Base-by-base conservation (phyloP, 805 yeast species). In the Wickerhamomyces strasburgensis region DNA sequence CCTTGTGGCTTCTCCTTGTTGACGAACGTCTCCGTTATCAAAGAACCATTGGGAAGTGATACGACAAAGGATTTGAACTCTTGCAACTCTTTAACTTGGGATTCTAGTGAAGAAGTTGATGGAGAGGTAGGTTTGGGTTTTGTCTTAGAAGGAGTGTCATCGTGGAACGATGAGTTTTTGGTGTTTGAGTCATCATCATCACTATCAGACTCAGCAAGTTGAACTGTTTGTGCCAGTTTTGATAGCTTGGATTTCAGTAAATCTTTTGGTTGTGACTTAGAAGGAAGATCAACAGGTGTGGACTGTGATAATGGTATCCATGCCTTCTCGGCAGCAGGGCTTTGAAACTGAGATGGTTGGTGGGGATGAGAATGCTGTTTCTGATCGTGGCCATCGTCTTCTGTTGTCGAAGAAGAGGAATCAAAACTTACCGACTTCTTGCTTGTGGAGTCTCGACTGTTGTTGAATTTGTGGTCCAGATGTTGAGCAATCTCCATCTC, bases 221-320 rank as follows among this genome's bases (percentile, higher is more conserved):
- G 44, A 1, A 40, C 50, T 4, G 38, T 33, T 31, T 45, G 46
- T 6, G 50, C 43, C 36, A 54, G 44, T 13, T 33, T 43, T 5
- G 57, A 48, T 14, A 52, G 44, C 18, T 42, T 52, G 1, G 59
- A 48, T 19, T 46, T 51, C 34, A 54, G 28, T 7, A 52, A 34
- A 25, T 54, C 58, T 31, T 41, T 54, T 11, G 57, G 59, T 27
- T 54, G 54, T 2, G 32, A 32, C n/a, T 39, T 42, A 2, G 31
- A 27, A 5, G 34, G 35, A 1, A 31, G 19, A 13, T 39, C 49
- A 37, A 48, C 39, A 2, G 58, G 57, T 4, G 58, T 52, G 0
- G 57, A 52, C 16, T 52, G 49, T 5, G 48, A 51, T 38, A 52
- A 37, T 8, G 58, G 57, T 3, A 29, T 37, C 56, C 53, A 51